Evolutionary conservation across 78 protist genomes (phyloP).

Genomic region (Bodo saltans): DNA sequence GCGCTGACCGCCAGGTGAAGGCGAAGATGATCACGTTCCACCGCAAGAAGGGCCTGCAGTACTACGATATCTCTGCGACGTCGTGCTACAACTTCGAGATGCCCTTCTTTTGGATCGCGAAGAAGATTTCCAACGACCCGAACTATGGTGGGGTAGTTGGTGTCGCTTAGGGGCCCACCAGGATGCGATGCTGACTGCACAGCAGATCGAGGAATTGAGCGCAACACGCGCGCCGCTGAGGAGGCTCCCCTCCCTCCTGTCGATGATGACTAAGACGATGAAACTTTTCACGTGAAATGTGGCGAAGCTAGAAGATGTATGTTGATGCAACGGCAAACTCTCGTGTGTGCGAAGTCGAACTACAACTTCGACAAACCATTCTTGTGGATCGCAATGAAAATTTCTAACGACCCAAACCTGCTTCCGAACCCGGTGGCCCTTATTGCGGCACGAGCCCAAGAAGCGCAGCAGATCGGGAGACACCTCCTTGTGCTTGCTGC

Average conservation of each 20-base stretch:
- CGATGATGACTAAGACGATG: not conserved
- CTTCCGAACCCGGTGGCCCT: too few relatives aligned
- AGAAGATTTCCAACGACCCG: conserved; percentile 79
- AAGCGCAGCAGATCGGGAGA: too few relatives aligned
- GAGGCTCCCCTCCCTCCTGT: not conserved
- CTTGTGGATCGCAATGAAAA: conserved; percentile 90
- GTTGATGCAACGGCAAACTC: too few relatives aligned
- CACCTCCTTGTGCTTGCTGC: too few relatives aligned
- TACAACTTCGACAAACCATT: conserved; percentile 99
- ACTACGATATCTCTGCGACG: conserved; percentile 97
- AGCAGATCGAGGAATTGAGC: conserved; percentile 53
- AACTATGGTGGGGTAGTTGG: conserved; percentile 55
- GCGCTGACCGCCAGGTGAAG: conserved; percentile 92
- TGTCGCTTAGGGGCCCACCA: conserved; percentile 60
- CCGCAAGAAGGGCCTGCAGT: conserved; percentile 91
- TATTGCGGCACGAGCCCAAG: too few relatives aligned
- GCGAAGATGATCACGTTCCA: conserved; percentile 95
- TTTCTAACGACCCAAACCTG: conserved; percentile 74
- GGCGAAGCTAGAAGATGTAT: too few relatives aligned
- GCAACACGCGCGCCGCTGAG: conserved; percentile 57
- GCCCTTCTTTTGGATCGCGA: conserved; percentile 96
- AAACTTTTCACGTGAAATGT: too few relatives aligned
- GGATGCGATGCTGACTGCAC: too few relatives aligned
- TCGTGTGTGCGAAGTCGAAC: conserved; percentile 95
- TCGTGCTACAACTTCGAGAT: conserved; percentile 98